A percentile compares a stretch with the other conserved stretches of the same genome.
These are phyloP conservation scores for Ceratocystis albifundus DNA, from an alignment of 2,329 filamentous ascomycete species.

Conservation along the genomic window DNA sequence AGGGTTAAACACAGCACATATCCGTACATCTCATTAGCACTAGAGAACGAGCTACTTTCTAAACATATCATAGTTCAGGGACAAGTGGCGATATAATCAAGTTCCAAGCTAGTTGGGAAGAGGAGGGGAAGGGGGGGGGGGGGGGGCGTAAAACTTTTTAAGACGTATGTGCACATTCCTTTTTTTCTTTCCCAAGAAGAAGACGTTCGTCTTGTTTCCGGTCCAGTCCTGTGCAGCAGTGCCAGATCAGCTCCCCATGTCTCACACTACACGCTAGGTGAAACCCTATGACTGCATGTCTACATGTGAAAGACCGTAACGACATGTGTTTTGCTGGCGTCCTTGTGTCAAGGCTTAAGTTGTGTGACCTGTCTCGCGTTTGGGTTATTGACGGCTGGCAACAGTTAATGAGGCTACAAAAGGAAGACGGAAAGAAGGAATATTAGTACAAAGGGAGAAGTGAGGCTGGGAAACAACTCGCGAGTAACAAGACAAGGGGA, in stretches of 20 bases:
- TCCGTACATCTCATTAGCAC: neutral
- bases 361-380: neutral
- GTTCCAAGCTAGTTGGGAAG: too few relatives aligned
- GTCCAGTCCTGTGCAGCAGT: neutral
- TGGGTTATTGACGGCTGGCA: neutral
- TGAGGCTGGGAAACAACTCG: neutral
- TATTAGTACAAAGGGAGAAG: neutral
- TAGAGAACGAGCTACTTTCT: neutral
- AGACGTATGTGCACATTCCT: too few relatives aligned
- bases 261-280: neutral
- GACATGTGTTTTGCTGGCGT: neutral
- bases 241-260: neutral
- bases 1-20: neutral
- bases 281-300: slow-evolving; percentile 1
- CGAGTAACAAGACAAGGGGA: slow-evolving; percentile 7
- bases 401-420: neutral
- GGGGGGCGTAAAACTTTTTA: too few relatives aligned
- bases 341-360: neutral
- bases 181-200: neutral
- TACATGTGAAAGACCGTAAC: neutral
- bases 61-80: neutral
- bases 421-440: neutral
- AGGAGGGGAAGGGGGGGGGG: too few relatives aligned
- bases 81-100: neutral
- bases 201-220: neutral